Conservation (phyloP, 106 monocot species). For the Platanthera zijinensis region DNA sequence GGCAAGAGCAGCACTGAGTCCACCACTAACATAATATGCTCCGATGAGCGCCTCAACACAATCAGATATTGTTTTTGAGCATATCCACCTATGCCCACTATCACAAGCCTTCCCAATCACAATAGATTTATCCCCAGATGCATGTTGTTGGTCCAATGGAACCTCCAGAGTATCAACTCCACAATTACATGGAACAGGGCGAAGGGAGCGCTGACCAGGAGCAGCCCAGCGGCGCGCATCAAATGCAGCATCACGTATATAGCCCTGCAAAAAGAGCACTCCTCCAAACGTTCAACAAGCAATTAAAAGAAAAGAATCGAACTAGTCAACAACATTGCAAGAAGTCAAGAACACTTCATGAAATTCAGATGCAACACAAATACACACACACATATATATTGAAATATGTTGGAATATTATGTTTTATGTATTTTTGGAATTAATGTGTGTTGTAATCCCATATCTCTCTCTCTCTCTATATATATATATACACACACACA, state of each 20-base stretch:
- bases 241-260: conserved; percentile 87
- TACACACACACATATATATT: not conserved
- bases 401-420: not conserved
- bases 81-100: conserved; percentile 86
- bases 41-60: conserved; percentile 94
- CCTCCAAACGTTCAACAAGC: not conserved
- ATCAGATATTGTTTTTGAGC: conserved; percentile 94
- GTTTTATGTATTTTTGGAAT: not conserved
- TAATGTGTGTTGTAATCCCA: not conserved
- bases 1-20: conserved; percentile 54
- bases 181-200: conserved; percentile 65
- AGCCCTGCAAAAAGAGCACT: conserved; percentile 36
- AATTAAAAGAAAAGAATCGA: not conserved
- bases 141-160: conserved; percentile 22
- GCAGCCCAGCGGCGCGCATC: conserved; percentile 87
- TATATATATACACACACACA: not conserved
- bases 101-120: conserved; percentile 82
- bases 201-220: conserved; percentile 60
- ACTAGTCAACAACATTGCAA: not conserved
- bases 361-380: not conserved
- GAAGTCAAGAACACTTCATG: not conserved
- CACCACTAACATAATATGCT: conserved; percentile 83
- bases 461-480: not conserved
- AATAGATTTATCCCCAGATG: conserved; percentile 30
- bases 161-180: conserved; percentile 13